Conservation (phyloP, 75 land plant genomes). For the Pinus tabuliformis region DNA sequence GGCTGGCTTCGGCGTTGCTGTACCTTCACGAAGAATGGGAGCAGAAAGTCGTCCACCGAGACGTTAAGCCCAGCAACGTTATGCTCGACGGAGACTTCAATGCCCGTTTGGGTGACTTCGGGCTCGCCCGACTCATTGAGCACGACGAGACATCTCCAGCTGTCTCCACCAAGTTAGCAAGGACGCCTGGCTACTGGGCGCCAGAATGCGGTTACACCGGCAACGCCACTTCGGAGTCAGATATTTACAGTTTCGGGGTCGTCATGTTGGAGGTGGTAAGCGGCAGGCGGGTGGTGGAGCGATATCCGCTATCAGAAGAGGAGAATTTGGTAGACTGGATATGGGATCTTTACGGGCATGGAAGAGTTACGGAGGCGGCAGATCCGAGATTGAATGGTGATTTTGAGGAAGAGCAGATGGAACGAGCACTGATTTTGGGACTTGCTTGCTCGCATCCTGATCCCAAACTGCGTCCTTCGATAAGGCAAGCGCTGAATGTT, state of each 20-base stretch:
- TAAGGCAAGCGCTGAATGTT: no score
- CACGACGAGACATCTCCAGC: conserved; percentile 8
- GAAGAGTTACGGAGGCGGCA: no score
- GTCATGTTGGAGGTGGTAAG: conserved; percentile 30
- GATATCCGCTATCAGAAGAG: no score
- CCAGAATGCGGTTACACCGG: conserved; percentile 28
- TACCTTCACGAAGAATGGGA: conserved; percentile 56
- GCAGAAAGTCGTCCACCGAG: conserved; percentile 37
- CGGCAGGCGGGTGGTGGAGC: conserved; percentile 19
- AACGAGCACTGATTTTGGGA: no score
- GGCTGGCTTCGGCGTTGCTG: conserved; percentile 37
- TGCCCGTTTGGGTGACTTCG: conserved; percentile 48
- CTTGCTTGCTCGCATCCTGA: no score
- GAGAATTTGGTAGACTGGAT: no score
- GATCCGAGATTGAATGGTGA: no score
- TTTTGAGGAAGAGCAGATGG: no score
- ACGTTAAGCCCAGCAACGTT: conserved; percentile 52
- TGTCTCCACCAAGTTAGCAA: conserved; percentile 24
- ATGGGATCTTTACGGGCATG: no score
- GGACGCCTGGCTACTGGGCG: conserved; percentile 41
- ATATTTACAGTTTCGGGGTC: conserved; percentile 42
- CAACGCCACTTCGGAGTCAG: conserved; percentile 34
- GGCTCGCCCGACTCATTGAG: conserved; percentile 39
- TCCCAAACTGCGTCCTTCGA: no score
- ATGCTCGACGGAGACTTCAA: conserved; percentile 51